phyloP scores from a whole-genome alignment of 257 asterid species.

The Jaltomata sinuosa region DNA sequence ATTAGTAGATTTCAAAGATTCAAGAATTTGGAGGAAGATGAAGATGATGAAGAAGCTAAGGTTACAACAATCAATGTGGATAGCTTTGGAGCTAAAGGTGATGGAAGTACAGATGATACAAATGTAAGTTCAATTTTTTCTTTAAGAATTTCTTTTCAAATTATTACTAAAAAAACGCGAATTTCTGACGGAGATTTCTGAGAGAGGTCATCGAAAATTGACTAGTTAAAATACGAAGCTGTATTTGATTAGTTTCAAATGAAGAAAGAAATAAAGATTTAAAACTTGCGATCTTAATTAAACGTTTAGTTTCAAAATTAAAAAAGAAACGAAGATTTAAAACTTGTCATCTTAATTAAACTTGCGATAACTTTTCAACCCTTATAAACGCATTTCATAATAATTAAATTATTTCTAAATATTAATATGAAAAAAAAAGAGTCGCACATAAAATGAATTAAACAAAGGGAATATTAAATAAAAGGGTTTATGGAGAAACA shows the following conservation, averaged over 20 bases:
- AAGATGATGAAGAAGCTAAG: neutral
- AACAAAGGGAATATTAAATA: neutral
- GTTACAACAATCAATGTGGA: slow-evolving; percentile 27
- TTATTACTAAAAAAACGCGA: neutral
- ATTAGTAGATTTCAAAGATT: neutral
- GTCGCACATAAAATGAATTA: neutral
- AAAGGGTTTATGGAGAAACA: neutral
- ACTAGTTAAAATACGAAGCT: neutral
- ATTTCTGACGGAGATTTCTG: neutral
- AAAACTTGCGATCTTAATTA: too few relatives aligned
- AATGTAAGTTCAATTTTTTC: slow-evolving; percentile 14
- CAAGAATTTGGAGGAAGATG: neutral
- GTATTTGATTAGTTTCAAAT: neutral
- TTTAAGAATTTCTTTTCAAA: neutral
- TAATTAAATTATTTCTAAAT: neutral
- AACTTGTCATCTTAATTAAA: neutral
- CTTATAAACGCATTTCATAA: neutral
- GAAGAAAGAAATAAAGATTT: too few relatives aligned
- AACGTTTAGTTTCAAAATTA: too few relatives aligned
- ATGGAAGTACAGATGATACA: slow-evolving; percentile 48
- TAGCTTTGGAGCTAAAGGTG: slow-evolving; percentile 52
- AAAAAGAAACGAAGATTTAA: neutral
- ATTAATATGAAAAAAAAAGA: neutral
- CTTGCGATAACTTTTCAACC: neutral
- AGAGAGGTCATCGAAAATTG: neutral